phyloP scores from a whole-genome alignment of 108 stramenopile genomes.

The Nitzschia sp. region DNA sequence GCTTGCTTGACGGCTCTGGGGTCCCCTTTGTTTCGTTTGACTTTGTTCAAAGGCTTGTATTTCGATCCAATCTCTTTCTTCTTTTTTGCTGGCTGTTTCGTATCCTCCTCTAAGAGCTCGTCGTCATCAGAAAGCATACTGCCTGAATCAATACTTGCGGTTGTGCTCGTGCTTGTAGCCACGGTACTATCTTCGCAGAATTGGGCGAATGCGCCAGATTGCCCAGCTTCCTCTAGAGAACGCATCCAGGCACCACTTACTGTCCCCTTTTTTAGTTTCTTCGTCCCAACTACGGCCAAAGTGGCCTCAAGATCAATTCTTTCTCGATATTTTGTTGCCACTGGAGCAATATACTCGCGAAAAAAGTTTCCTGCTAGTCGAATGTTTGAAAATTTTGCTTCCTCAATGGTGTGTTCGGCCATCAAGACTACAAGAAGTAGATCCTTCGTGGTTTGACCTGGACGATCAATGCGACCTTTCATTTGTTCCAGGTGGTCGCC shows the following conservation, averaged over 20 bases:
- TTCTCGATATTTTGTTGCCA: constrained; percentile 3
- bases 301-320: background rate
- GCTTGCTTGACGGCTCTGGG: background rate
- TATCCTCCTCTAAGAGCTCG: background rate
- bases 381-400: constrained; percentile 6
- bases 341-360: constrained; percentile 5
- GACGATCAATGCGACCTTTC: constrained; percentile 1
- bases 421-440: background rate
- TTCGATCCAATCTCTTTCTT: background rate
- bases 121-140: background rate
- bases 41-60: constrained; percentile 12
- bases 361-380: constrained; percentile 5
- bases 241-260: background rate
- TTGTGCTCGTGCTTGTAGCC: background rate
- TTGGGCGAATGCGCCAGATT: background rate
- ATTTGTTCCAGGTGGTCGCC: constrained; percentile 7
- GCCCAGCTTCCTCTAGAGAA: background rate
- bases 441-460: background rate
- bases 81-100: background rate
- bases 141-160: background rate
- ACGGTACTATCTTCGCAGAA: background rate
- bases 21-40: background rate
- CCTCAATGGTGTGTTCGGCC: constrained; percentile 9
- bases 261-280: constrained; percentile 2
- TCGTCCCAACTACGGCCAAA: background rate